These are phyloP conservation scores for Rhododendron ovatum DNA, from an alignment of 148 eudicot genomes.

Conservation along the genomic window DNA sequence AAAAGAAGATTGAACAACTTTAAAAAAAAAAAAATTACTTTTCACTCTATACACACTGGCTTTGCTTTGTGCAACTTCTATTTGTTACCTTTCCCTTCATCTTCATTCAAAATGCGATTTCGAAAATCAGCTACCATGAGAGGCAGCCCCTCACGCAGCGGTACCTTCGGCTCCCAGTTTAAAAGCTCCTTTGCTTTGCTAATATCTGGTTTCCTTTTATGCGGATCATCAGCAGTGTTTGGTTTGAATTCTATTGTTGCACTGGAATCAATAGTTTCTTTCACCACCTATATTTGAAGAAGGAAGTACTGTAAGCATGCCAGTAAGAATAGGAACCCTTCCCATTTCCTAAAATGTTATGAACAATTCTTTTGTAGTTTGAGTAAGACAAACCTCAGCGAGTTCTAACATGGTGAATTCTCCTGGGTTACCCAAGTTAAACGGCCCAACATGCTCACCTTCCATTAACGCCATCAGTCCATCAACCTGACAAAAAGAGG, in stretches of 20 bases:
- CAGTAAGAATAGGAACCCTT: not conserved
- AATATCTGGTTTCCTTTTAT: slow-evolving; percentile 88
- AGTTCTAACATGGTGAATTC: slow-evolving; percentile 95
- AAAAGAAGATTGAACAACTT: slow-evolving; percentile 12
- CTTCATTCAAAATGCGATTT: slow-evolving; percentile 71
- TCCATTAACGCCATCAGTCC: slow-evolving; percentile 89
- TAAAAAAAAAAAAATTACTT: not conserved
- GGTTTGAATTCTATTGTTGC: slow-evolving; percentile 62
- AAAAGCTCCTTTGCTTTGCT: slow-evolving; percentile 74
- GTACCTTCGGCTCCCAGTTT: slow-evolving; percentile 81
- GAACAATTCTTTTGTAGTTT: not conserved
- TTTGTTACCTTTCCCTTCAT: slow-evolving; percentile 64
- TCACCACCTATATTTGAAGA: slow-evolving; percentile 51
- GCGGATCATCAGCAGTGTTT: slow-evolving; percentile 90
- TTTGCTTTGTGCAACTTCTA: not conserved
- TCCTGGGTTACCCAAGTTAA: slow-evolving; percentile 88
- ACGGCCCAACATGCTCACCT: slow-evolving; percentile 84
- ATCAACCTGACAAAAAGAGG: slow-evolving; percentile 46
- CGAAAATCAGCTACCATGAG: slow-evolving; percentile 74
- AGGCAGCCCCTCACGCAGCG: slow-evolving; percentile 73
- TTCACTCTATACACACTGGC: slow-evolving; percentile 22
- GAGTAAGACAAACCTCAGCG: slow-evolving; percentile 55
- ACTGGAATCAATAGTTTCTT: slow-evolving; percentile 71
- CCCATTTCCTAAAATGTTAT: not conserved
- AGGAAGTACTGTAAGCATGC: not conserved